A percentile compares a stretch with the other conserved stretches of the same genome.
These are phyloP conservation scores for Sporormia fimetaria DNA, from an alignment of 495 filamentous ascomycete species.

Conservation along the genomic window DNA sequence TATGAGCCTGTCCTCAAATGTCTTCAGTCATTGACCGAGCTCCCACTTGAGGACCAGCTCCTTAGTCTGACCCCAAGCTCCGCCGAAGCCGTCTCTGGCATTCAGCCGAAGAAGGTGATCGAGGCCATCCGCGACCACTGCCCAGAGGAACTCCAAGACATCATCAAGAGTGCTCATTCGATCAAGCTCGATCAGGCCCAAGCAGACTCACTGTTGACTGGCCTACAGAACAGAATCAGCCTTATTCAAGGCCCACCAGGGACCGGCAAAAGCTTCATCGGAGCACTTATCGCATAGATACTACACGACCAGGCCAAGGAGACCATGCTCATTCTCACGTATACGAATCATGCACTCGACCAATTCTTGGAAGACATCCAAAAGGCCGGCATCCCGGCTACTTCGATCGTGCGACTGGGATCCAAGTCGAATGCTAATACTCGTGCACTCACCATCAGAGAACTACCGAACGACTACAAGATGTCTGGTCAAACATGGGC, in stretches of 20 bases:
- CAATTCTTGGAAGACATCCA: slow-evolving; percentile 63
- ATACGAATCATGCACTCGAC: slow-evolving; percentile 44
- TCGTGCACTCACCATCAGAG: slow-evolving; percentile 35
- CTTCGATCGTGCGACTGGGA: slow-evolving; percentile 56
- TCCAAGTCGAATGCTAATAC: slow-evolving; percentile 47
- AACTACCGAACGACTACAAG: slow-evolving; percentile 33
- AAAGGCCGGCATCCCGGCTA: slow-evolving; percentile 45
- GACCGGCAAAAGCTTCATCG: slow-evolving; percentile 76
- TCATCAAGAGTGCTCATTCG: slow-evolving; percentile 23
- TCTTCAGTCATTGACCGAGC: slow-evolving; percentile 44
- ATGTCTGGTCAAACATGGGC: slow-evolving; percentile 30
- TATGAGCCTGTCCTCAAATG: slow-evolving; percentile 57
- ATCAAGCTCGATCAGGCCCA: slow-evolving; percentile 53
- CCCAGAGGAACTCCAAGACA: slow-evolving; percentile 25
- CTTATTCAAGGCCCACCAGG: slow-evolving; percentile 70
- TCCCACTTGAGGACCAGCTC: slow-evolving; percentile 44
- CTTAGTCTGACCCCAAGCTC: slow-evolving; percentile 31
- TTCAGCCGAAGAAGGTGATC: slow-evolving; percentile 25
- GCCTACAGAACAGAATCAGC: slow-evolving; percentile 45
- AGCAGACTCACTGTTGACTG: slow-evolving; percentile 42
- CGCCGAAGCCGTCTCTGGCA: slow-evolving; percentile 14
- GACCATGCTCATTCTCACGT: slow-evolving; percentile 52
- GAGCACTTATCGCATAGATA: slow-evolving; percentile 51
- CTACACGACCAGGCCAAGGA: slow-evolving; percentile 42
- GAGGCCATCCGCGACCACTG: slow-evolving; percentile 15